These are phyloP conservation scores for Aciculosporium take DNA, from an alignment of 2,329 filamentous ascomycete genomes.

Conservation along the genomic window DNA sequence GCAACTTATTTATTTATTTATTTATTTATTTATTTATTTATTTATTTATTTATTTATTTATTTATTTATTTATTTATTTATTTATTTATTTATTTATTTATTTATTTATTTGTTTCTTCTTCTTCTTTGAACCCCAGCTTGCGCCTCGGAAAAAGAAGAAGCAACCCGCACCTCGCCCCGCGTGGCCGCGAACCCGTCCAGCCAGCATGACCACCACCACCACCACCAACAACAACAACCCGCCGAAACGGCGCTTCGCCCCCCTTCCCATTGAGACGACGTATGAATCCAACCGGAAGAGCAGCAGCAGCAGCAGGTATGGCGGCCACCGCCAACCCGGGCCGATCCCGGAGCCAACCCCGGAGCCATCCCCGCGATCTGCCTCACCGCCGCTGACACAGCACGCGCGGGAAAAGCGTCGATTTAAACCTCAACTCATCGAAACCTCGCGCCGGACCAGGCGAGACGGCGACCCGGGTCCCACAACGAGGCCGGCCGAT, in stretches of 20 bases:
- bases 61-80: too few relatives aligned
- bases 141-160: not conserved
- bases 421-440: slow-evolving; percentile 66
- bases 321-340: slow-evolving; percentile 16
- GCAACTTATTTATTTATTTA: too few relatives aligned
- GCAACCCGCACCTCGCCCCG: not conserved
- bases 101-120: too few relatives aligned
- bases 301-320: not conserved
- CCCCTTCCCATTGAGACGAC: slow-evolving; percentile 62
- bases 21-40: too few relatives aligned
- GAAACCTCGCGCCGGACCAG: slow-evolving; percentile 64
- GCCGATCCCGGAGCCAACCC: slow-evolving; percentile 43
- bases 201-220: slow-evolving; percentile 22
- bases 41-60: too few relatives aligned
- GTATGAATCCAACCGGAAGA: slow-evolving; percentile 40
- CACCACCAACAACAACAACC: slow-evolving; percentile 24
- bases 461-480: slow-evolving; percentile 48
- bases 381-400: slow-evolving; percentile 28
- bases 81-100: too few relatives aligned
- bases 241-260: slow-evolving; percentile 44
- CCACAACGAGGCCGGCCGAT: slow-evolving; percentile 48
- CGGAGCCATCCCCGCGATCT: slow-evolving; percentile 37
- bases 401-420: slow-evolving; percentile 28
- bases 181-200: not conserved
- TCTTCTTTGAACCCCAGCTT: not conserved